phyloP scores from a whole-genome alignment of 179 eudicot species.

The Actinidia arguta region DNA sequence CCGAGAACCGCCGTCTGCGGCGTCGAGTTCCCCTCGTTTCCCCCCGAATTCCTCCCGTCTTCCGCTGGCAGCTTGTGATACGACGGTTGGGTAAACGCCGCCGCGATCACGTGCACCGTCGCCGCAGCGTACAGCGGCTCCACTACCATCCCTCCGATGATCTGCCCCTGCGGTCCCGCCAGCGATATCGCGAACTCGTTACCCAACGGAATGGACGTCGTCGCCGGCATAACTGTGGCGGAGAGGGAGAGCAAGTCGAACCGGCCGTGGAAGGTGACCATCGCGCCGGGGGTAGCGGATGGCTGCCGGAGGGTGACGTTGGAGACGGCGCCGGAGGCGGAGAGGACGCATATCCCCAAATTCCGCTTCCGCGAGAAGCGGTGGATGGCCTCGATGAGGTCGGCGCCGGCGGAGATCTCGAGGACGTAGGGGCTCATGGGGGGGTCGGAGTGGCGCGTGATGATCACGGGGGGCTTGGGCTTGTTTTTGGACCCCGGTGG shows the following conservation, averaged over 20 bases:
- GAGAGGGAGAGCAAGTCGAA: conserved; percentile 76
- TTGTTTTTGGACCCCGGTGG: conserved; percentile 89
- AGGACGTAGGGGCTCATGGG: conserved; percentile 74
- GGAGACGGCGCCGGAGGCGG: conserved; percentile 68
- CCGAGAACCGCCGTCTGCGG: conserved; percentile 21
- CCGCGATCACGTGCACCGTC: conserved; percentile 66
- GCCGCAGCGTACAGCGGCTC: conserved; percentile 67
- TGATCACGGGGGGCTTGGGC: conserved; percentile 77
- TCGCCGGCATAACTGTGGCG: conserved; percentile 56
- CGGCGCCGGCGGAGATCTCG: conserved; percentile 66
- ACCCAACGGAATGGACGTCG: conserved; percentile 24
- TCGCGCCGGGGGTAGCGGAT: conserved; percentile 52
- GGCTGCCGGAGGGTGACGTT: conserved; percentile 79
- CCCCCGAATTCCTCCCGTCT: conserved; percentile 29
- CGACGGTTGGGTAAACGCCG: conserved; percentile 68
- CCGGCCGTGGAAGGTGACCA: conserved; percentile 84
- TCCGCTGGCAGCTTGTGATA: conserved; percentile 57
- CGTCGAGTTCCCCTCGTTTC: conserved; percentile 17
- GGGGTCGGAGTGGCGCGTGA: conserved; percentile 66
- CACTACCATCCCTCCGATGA: conserved; percentile 75
- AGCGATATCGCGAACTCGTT: conserved; percentile 58
- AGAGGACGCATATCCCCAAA: conserved; percentile 41
- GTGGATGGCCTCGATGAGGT: conserved; percentile 47
- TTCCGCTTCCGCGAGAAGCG: conserved; percentile 53
- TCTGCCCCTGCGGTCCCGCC: conserved; percentile 89